Percentiles rank a stretch among this genome's conserved stretches.
Evolutionary conservation across 73 alveolate genomes (phyloP).

Genomic region (Uronychia setigera): DNA sequence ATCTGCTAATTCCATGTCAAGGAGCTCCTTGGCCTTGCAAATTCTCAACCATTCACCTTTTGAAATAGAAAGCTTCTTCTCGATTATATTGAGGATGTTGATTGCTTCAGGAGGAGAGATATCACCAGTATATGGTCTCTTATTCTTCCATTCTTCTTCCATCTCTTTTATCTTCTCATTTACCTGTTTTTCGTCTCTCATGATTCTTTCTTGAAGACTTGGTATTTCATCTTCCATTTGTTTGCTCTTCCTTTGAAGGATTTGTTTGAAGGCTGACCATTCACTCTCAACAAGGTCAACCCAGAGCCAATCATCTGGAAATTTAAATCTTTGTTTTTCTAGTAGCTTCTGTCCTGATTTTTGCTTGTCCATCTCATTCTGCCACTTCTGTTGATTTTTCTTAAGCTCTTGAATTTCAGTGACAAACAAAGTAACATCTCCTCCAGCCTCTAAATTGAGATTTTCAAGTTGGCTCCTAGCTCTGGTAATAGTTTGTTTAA

Average conservation of each 20-base stretch:
- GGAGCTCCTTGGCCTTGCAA: constrained; percentile 95
- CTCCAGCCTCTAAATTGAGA: constrained; percentile 77
- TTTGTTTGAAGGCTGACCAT: constrained; percentile 90
- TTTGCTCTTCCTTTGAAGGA: constrained; percentile 79
- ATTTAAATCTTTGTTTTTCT: constrained; percentile 84
- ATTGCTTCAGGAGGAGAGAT: constrained; percentile 89
- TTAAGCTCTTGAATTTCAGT: constrained; percentile 94
- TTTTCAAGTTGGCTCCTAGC: constrained; percentile 89
- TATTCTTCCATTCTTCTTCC: constrained; percentile 95
- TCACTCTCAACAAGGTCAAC: constrained; percentile 96
- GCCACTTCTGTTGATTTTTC: constrained; percentile 72
- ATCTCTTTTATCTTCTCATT: constrained; percentile 94
- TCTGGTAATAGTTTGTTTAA: constrained; percentile 69
- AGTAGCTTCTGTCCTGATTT: constrained; percentile 86
- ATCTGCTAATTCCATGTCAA: constrained; percentile 93
- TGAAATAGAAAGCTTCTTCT: constrained; percentile 53
- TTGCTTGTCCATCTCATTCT: constrained; percentile 81
- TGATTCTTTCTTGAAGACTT: constrained; percentile 75
- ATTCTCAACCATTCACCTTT: constrained; percentile 93
- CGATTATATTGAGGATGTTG: constrained; percentile 66
- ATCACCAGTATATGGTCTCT: constrained; percentile 90
- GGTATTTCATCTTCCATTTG: constrained; percentile 93
- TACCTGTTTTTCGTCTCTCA: constrained; percentile 88
- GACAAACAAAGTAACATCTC: constrained; percentile 93
- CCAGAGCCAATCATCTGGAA: constrained; percentile 87